Conservation (phyloP, 179 eudicot genomes). For the Nepenthes alata region DNA sequence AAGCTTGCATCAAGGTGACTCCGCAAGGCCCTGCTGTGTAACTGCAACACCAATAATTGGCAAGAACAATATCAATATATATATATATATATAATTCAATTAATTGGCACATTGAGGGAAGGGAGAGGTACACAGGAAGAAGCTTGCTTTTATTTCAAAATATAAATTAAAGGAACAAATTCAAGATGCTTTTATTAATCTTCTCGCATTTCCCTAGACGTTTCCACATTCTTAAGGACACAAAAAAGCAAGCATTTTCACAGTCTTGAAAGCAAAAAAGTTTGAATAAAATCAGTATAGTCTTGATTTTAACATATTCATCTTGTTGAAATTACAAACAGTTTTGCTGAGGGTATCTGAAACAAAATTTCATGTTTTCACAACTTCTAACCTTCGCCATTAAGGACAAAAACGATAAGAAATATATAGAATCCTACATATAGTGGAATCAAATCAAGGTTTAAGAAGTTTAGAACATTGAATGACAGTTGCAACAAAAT, state of each 20-base stretch:
- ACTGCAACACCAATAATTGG: slow-evolving; percentile 12
- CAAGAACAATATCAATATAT: slow-evolving; percentile 1
- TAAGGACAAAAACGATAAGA: too few species aligned
- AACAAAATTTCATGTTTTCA: too few species aligned
- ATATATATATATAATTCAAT: background rate
- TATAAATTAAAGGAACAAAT: background rate
- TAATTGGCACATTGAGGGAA: background rate
- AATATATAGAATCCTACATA: too few species aligned
- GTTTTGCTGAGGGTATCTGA: too few species aligned
- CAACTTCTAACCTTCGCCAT: too few species aligned
- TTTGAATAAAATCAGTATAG: too few species aligned
- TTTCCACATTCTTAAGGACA: background rate
- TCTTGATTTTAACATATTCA: too few species aligned
- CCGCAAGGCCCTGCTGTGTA: slow-evolving; percentile 26
- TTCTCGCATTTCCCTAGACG: background rate
- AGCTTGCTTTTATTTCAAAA: background rate
- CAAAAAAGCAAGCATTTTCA: background rate
- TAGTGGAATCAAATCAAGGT: too few species aligned
- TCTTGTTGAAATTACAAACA: too few species aligned
- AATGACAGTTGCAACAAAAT: slow-evolving; percentile 1
- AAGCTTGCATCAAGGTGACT: slow-evolving; percentile 14
- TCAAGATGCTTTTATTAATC: background rate
- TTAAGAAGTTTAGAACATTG: background rate
- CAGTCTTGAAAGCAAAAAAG: too few species aligned
- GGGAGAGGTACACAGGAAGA: background rate